These are phyloP conservation scores for Perkinsus olseni DNA, from an alignment of 169 alveolate species.

Conservation along the genomic window DNA sequence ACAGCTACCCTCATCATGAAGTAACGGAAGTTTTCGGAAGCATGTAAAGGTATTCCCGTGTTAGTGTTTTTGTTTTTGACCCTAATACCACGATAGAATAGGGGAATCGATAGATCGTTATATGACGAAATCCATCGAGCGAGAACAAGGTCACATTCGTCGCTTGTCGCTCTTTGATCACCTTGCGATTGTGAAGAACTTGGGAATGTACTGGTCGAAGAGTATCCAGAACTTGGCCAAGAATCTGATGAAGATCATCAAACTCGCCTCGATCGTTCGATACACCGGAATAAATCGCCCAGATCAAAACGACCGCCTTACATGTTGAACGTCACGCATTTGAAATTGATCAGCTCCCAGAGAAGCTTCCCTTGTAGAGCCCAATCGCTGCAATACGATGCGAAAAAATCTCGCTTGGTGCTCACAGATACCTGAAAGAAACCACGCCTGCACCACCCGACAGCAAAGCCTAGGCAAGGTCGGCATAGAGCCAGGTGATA, in stretches of 20 bases:
- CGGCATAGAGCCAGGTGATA: no score
- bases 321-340: neutral
- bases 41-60: no score
- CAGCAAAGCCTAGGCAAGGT: no score
- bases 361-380: neutral
- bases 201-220: neutral
- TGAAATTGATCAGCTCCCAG: neutral
- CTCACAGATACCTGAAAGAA: neutral
- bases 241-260: neutral
- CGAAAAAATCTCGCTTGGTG: neutral
- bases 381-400: neutral
- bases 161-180: neutral
- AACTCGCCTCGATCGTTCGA: no score
- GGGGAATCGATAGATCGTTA: no score
- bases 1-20: no score
- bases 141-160: neutral
- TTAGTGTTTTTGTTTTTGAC: no score
- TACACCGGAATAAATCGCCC: neutral
- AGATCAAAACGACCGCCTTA: neutral
- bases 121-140: neutral
- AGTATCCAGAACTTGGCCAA: neutral
- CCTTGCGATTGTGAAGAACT: neutral
- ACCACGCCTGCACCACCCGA: neutral
- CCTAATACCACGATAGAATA: no score
- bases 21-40: no score